These are phyloP conservation scores for Hypoxylon subgilvum DNA, from an alignment of 495 filamentous ascomycete species.

Conservation along the genomic window DNA sequence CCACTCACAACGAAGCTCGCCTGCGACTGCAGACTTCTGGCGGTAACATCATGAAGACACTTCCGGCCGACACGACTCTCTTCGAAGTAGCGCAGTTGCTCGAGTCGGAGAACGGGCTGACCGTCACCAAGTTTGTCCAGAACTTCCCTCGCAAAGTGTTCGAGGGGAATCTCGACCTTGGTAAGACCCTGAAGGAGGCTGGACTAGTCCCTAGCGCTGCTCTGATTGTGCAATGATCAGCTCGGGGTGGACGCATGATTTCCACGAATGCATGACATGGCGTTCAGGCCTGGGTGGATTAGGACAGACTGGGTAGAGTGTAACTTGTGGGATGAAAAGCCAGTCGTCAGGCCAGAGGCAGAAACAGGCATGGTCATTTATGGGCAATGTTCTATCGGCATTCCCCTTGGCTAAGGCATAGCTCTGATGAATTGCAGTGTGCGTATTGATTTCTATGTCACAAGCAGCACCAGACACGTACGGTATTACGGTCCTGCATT, in stretches of 20 bases:
- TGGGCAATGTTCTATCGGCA: no score
- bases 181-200: conserved; percentile 89
- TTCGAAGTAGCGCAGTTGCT: conserved; percentile 88
- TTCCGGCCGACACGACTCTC: conserved; percentile 83
- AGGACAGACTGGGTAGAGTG: conserved; percentile 4
- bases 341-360: background rate
- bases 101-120: conserved; percentile 60
- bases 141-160: conserved; percentile 90
- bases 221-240: conserved; percentile 69
- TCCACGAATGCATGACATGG: conserved; percentile 32
- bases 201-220: conserved; percentile 87
- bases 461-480: conserved; percentile 28
- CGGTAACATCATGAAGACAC: conserved; percentile 80
- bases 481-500: conserved; percentile 21
- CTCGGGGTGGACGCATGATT: conserved; percentile 5
- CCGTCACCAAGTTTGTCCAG: conserved; percentile 76
- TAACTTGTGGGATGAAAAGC: conserved; percentile 3
- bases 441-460: background rate
- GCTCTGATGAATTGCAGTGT: background rate
- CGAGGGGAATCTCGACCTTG: conserved; percentile 75
- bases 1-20: conserved; percentile 75
- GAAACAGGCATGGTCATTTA: no score
- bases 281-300: no score
- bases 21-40: conserved; percentile 77
- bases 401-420: no score